Evolutionary conservation across 2,329 filamentous ascomycete genomes (phyloP).

Genomic region (Fusarium brevicatenulatum): DNA sequence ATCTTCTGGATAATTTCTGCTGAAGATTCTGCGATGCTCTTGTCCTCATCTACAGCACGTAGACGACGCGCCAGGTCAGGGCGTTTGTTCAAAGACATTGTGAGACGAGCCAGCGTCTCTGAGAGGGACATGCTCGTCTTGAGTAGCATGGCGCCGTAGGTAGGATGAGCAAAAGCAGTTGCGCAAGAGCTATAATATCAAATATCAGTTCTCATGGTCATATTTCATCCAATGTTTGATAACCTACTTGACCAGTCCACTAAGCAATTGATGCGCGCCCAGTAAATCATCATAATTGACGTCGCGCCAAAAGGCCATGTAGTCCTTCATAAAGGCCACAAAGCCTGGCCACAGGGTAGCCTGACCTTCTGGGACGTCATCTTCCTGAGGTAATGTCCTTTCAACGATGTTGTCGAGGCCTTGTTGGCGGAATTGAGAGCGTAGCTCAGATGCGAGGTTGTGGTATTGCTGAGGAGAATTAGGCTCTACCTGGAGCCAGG

Average conservation of each 20-base stretch:
- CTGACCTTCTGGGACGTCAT: constrained; percentile 70
- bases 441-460: constrained; percentile 74
- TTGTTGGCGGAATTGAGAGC: constrained; percentile 61
- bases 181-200: constrained; percentile 73
- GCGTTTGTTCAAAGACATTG: constrained; percentile 83
- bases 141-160: constrained; percentile 82
- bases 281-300: constrained; percentile 80
- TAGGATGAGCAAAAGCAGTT: constrained; percentile 81
- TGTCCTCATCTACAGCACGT: constrained; percentile 70
- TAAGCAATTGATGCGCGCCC: constrained; percentile 78
- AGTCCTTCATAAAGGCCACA: constrained; percentile 81
- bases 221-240: background rate
- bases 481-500: constrained; percentile 80
- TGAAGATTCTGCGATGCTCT: constrained; percentile 84
- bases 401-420: constrained; percentile 72
- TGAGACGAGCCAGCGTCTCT: constrained; percentile 81
- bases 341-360: constrained; percentile 80
- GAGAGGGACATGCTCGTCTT: constrained; percentile 86
- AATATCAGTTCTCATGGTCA: background rate
- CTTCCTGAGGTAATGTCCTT: constrained; percentile 70
- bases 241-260: constrained; percentile 76
- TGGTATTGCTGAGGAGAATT: constrained; percentile 74
- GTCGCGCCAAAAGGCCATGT: constrained; percentile 83
- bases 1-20: constrained; percentile 91
- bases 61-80: constrained; percentile 80